phyloP scores from a whole-genome alignment of 1,284 basidiomycete genomes.

The Pterulicium gracile region DNA sequence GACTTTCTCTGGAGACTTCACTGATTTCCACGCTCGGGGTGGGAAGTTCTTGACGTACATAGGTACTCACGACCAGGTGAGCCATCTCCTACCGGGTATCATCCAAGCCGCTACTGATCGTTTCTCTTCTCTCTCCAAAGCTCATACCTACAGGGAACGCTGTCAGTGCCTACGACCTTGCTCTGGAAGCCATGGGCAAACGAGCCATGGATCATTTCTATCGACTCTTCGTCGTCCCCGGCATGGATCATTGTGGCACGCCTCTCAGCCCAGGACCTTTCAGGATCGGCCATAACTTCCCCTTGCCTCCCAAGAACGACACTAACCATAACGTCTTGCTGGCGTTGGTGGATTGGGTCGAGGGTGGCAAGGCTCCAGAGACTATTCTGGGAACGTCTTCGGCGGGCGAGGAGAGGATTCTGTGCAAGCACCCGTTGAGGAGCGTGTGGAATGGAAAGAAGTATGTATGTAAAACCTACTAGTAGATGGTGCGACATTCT shows the following conservation, averaged over 20 bases:
- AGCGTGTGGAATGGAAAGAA: not conserved
- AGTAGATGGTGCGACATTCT: no score
- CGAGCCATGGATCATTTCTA: slow-evolving; percentile 24
- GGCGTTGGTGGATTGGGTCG: slow-evolving; percentile 30
- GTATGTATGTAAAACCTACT: not conserved
- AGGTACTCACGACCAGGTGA: slow-evolving; percentile 17
- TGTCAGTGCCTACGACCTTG: not conserved
- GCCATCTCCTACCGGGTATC: no score
- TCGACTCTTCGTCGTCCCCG: slow-evolving; percentile 29
- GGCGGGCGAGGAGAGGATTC: not conserved
- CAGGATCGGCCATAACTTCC: slow-evolving; percentile 1
- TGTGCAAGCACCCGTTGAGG: not conserved
- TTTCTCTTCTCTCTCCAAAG: slow-evolving; percentile 19
- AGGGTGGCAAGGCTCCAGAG: slow-evolving; percentile 23
- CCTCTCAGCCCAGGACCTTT: not conserved
- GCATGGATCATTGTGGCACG: slow-evolving; percentile 28
- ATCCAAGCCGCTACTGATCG: no score
- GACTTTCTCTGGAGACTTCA: slow-evolving; percentile 10
- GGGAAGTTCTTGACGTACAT: slow-evolving; percentile 14
- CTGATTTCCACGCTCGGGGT: slow-evolving; percentile 13
- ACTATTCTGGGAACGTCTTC: slow-evolving; percentile 15
- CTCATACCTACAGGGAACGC: not conserved
- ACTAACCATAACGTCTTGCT: slow-evolving; percentile 19
- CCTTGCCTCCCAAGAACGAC: not conserved
- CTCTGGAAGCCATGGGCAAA: not conserved